Evolutionary conservation across 768 basidiomycete species (phyloP).

Genomic region (Aureoboletus auriporus): DNA sequence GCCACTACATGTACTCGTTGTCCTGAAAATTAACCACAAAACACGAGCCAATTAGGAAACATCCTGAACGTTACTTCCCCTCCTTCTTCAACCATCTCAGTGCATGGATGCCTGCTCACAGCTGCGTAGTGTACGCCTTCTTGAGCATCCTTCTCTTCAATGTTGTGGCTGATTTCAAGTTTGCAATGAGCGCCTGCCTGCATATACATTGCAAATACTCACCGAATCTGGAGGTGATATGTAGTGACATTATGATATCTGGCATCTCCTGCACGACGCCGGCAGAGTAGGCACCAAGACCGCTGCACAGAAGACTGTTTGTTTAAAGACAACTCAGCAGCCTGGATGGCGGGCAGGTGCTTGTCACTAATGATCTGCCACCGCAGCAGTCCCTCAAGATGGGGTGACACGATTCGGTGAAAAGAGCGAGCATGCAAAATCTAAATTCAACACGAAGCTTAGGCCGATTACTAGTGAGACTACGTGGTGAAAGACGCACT

Average conservation of each 20-base stretch:
- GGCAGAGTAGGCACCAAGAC: conserved; percentile 9
- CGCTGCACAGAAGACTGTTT: not conserved
- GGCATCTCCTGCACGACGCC: conserved; percentile 3
- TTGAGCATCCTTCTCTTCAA: not conserved
- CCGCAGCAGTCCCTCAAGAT: not conserved
- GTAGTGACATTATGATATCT: not conserved
- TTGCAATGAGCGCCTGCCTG: too few relatives aligned
- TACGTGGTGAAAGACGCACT: not conserved
- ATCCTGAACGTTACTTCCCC: not conserved
- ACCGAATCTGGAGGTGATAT: not conserved
- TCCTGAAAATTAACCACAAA: too few relatives aligned
- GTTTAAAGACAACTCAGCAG: conserved; percentile 1
- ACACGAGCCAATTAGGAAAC: too few relatives aligned
- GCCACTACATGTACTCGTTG: too few relatives aligned
- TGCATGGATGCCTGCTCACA: not conserved
- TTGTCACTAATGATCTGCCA: conserved; percentile 11
- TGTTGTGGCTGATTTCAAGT: conserved; percentile 1
- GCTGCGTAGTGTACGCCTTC: conserved; percentile 2
- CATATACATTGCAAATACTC: not conserved
- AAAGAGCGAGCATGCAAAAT: too few relatives aligned
- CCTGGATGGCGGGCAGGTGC: conserved; percentile 5
- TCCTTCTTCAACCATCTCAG: conserved; percentile 2
- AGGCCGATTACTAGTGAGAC: too few relatives aligned
- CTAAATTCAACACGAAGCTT: too few relatives aligned
- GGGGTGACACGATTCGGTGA: too few relatives aligned